Evolutionary conservation across 1,284 basidiomycete genomes (phyloP).

Genomic region (Pseudozyma tsukubaensis): DNA sequence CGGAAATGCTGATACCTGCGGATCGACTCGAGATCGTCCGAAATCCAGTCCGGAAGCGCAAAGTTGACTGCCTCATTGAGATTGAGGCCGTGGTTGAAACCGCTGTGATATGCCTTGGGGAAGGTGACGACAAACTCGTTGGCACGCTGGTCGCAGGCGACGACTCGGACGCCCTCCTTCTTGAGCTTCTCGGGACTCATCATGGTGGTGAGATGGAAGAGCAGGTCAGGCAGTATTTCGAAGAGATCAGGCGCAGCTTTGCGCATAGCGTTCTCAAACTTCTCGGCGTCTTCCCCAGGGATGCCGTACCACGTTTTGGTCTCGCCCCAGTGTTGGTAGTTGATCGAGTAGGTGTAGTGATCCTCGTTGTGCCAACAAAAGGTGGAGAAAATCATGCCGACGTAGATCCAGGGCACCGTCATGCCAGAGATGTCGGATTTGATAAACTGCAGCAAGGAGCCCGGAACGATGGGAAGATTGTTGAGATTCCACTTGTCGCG

Average conservation of each 20-base stretch:
- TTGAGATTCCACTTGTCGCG: slow-evolving; percentile 97
- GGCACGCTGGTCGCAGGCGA: slow-evolving; percentile 93
- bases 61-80: slow-evolving; percentile 99
- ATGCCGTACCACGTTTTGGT: slow-evolving; percentile 99
- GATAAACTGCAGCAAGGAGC: slow-evolving; percentile 88
- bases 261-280: slow-evolving; percentile 95
- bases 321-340: slow-evolving; percentile 93
- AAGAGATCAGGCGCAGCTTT: slow-evolving; percentile 97
- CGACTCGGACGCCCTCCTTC: slow-evolving; percentile 91
- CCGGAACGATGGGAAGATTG: slow-evolving; percentile 89
- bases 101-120: slow-evolving; percentile 97
- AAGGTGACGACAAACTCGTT: slow-evolving; percentile 96
- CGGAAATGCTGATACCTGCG: slow-evolving; percentile 84
- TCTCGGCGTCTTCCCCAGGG: slow-evolving; percentile 90
- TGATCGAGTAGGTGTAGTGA: slow-evolving; percentile 85
- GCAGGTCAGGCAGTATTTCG: slow-evolving; percentile 93
- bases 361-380: slow-evolving; percentile 99
- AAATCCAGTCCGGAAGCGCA: slow-evolving; percentile 94
- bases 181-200: slow-evolving; percentile 92
- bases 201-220: slow-evolving; percentile 96
- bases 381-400: slow-evolving; percentile 98
- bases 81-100: slow-evolving; percentile 98
- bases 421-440: slow-evolving; percentile 99
- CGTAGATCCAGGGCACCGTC: slow-evolving; percentile 99
- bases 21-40: slow-evolving; percentile 86